phyloP scores from a whole-genome alignment of 2,329 filamentous ascomycete species.

The Bimuria novae-zelandiae region DNA sequence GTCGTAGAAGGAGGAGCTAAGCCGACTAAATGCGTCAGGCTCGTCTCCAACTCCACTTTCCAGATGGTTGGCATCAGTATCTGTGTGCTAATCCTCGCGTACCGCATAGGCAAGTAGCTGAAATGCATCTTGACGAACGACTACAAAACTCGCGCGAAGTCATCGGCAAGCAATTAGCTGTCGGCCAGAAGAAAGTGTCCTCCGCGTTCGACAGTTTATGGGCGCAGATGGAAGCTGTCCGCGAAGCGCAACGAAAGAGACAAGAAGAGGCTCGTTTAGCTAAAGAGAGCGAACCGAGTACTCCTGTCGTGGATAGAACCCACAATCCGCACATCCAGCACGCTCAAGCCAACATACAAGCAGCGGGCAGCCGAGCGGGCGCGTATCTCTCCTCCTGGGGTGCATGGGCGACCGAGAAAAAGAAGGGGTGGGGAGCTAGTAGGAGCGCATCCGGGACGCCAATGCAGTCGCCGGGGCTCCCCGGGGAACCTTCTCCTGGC shows the following conservation, averaged over 20 bases:
- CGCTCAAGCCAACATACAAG: slow-evolving; percentile 59
- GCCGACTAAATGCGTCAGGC: slow-evolving; percentile 37
- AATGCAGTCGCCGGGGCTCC: slow-evolving; percentile 22
- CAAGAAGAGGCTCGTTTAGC: slow-evolving; percentile 60
- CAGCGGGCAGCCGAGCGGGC: slow-evolving; percentile 60
- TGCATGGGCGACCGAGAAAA: slow-evolving; percentile 74
- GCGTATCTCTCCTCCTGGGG: slow-evolving; percentile 69
- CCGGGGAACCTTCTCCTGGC: slow-evolving; percentile 22
- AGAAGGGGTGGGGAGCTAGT: slow-evolving; percentile 45
- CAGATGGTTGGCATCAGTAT: slow-evolving; percentile 33
- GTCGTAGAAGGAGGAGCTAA: slow-evolving; percentile 7
- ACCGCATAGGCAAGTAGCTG: slow-evolving; percentile 72
- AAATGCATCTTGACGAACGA: slow-evolving; percentile 90
- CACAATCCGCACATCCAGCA: slow-evolving; percentile 54
- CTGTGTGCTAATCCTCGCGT: slow-evolving; percentile 45
- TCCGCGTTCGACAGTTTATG: slow-evolving; percentile 87
- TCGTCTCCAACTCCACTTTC: slow-evolving; percentile 35
- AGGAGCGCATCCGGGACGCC: slow-evolving; percentile 26
- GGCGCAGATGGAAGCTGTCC: slow-evolving; percentile 82
- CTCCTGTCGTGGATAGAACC: slow-evolving; percentile 20
- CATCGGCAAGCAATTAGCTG: slow-evolving; percentile 85
- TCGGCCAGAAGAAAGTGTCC: slow-evolving; percentile 84
- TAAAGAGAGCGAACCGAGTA: slow-evolving; percentile 34
- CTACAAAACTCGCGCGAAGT: slow-evolving; percentile 83
- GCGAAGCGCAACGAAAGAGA: slow-evolving; percentile 71